Percentiles rank a stretch among this genome's conserved stretches.
Evolutionary conservation across 352 stramenopile genomes (phyloP).

Genomic region (Phytophthora colocasiae): DNA sequence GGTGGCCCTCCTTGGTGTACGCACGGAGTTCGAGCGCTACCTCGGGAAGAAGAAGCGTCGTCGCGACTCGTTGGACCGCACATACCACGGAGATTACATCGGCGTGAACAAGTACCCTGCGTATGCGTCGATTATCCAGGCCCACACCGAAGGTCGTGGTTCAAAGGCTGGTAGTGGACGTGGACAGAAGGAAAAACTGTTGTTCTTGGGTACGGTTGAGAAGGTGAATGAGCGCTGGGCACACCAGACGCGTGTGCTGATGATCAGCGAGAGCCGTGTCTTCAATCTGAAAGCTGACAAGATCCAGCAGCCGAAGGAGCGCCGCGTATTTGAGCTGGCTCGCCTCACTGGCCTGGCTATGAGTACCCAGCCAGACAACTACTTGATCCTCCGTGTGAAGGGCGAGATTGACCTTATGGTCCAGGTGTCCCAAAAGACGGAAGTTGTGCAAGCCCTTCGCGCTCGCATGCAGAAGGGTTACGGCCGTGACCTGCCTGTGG

Average conservation of each 20-base stretch:
- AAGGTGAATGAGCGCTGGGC: conserved; percentile 90
- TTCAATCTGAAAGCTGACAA: conserved; percentile 89
- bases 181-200: conserved; percentile 57
- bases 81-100: conserved; percentile 85
- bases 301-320: conserved; percentile 85
- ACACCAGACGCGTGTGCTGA: conserved; percentile 76
- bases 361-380: conserved; percentile 85
- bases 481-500: conserved; percentile 65
- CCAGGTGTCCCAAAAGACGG: conserved; percentile 79
- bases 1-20: conserved; percentile 74
- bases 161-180: conserved; percentile 31
- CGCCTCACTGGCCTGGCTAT: conserved; percentile 69
- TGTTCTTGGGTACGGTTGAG: conserved; percentile 74
- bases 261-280: conserved; percentile 79
- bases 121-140: conserved; percentile 70
- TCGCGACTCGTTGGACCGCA: conserved; percentile 77
- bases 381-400: conserved; percentile 80
- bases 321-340: conserved; percentile 70
- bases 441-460: conserved; percentile 78
- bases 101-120: conserved; percentile 73
- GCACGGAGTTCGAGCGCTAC: conserved; percentile 87
- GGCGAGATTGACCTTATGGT: conserved; percentile 78
- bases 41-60: conserved; percentile 88
- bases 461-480: conserved; percentile 67
- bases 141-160: conserved; percentile 42